A percentile compares a stretch with the other conserved stretches of the same genome.
These are phyloP conservation scores for Rossbeevera mucosa DNA, from an alignment of 768 basidiomycete genomes.

Conservation along the genomic window DNA sequence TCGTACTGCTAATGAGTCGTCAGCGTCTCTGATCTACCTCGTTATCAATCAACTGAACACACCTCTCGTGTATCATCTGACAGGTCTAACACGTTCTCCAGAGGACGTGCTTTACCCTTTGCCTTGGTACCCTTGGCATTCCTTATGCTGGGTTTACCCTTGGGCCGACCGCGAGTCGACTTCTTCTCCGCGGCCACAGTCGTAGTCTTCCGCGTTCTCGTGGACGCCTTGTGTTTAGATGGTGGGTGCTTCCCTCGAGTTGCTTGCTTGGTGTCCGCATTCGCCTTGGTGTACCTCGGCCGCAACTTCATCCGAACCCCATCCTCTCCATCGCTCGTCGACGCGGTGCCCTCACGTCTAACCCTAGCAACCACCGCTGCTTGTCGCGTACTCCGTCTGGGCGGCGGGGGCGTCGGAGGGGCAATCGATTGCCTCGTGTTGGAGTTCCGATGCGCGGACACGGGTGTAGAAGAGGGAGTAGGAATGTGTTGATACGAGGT, in stretches of 20 bases:
- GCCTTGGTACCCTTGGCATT: constrained; percentile 24
- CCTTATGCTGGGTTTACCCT: constrained; percentile 11
- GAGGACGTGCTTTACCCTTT: constrained; percentile 23
- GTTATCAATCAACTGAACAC: background rate
- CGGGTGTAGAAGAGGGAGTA: constrained; percentile 24
- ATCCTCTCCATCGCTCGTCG: constrained; percentile 9
- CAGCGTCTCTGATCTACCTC: background rate
- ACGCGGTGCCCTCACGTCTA: constrained; percentile 1
- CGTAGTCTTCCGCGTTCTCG: constrained; percentile 6
- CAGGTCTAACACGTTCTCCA: constrained; percentile 25
- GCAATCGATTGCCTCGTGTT: constrained; percentile 10
- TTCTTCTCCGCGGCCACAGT: constrained; percentile 1
- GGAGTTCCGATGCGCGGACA: background rate
- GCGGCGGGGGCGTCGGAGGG: constrained; percentile 17
- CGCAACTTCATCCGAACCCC: constrained; percentile 17
- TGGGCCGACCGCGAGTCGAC: constrained; percentile 20
- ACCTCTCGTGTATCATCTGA: constrained; percentile 32
- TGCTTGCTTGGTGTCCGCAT: constrained; percentile 1
- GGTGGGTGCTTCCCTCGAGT: constrained; percentile 10
- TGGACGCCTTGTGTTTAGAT: constrained; percentile 9
- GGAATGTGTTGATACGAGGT: constrained; percentile 21
- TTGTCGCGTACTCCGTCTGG: constrained; percentile 25
- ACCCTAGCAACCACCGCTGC: constrained; percentile 19
- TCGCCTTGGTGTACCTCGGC: constrained; percentile 9
- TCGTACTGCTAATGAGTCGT: constrained; percentile 34